Evolutionary conservation across 306 rosid species (phyloP).

Genomic region (Amphicarpaea edgeworthii): DNA sequence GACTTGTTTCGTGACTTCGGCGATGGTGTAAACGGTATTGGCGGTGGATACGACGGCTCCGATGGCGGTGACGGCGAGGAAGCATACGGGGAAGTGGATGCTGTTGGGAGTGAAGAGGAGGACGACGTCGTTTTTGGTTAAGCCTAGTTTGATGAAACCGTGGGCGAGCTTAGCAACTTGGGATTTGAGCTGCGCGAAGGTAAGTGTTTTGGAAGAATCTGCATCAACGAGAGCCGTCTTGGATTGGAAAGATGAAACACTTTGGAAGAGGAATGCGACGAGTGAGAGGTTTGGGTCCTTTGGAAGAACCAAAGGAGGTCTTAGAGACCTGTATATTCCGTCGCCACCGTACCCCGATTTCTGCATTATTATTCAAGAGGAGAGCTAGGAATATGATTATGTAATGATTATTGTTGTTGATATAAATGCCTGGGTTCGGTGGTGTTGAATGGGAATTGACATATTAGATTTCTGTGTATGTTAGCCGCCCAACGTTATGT

Average conservation of each 20-base stretch:
- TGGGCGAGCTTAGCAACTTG: slow-evolving; percentile 59
- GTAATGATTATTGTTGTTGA: no score
- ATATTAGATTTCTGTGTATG: no score
- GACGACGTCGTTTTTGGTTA: slow-evolving; percentile 72
- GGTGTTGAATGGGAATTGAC: no score
- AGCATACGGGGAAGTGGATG: slow-evolving; percentile 67
- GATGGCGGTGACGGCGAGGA: slow-evolving; percentile 58
- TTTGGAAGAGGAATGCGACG: slow-evolving; percentile 69
- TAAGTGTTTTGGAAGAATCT: slow-evolving; percentile 54
- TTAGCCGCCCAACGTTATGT: no score
- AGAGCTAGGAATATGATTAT: no score
- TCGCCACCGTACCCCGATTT: slow-evolving; percentile 77
- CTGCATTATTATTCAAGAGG: no score
- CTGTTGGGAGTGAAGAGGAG: slow-evolving; percentile 68
- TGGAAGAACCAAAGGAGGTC: slow-evolving; percentile 66
- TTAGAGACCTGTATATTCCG: slow-evolving; percentile 73
- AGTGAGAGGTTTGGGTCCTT: slow-evolving; percentile 59
- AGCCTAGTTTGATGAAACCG: slow-evolving; percentile 59
- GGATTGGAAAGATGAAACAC: slow-evolving; percentile 52
- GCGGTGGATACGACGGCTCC: slow-evolving; percentile 79
- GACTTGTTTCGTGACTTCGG: slow-evolving; percentile 70
- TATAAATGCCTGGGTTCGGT: no score
- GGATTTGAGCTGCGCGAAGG: slow-evolving; percentile 66
- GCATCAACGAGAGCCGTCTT: slow-evolving; percentile 76
- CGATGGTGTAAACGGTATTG: slow-evolving; percentile 67